A percentile compares a stretch with the other conserved stretches of the same genome.
Conservation (phyloP, 768 basidiomycete species). For the Lactarius trivialis region DNA sequence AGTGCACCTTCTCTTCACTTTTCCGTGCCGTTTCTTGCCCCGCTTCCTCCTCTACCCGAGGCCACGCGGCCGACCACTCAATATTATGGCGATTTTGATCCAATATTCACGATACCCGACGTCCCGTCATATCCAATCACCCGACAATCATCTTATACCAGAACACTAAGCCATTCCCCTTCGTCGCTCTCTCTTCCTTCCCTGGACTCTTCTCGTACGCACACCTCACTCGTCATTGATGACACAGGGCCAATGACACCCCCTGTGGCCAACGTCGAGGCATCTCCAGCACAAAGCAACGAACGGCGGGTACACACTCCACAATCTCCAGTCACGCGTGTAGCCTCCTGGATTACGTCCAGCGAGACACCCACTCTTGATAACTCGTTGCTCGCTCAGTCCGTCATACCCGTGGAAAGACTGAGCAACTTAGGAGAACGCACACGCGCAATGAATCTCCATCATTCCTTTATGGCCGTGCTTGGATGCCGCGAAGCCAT, state of each 20-base stretch:
- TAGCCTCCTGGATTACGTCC: constrained; percentile 14
- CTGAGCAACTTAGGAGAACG: constrained; percentile 46
- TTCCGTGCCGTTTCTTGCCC: constrained; percentile 21
- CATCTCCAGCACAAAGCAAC: not conserved
- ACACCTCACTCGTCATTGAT: constrained; percentile 1
- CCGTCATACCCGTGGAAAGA: constrained; percentile 16
- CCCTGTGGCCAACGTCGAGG: constrained; percentile 1
- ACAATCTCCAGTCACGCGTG: constrained; percentile 7
- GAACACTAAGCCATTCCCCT: constrained; percentile 5
- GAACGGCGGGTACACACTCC: not conserved
- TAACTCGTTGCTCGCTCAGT: constrained; percentile 17
- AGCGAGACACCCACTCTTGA: constrained; percentile 21
- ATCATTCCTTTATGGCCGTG: constrained; percentile 54
- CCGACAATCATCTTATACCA: constrained; percentile 14
- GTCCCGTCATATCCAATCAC: constrained; percentile 19
- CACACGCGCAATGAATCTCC: constrained; percentile 65
- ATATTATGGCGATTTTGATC: constrained; percentile 5
- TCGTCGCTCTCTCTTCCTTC: constrained; percentile 18
- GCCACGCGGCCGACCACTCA: constrained; percentile 15
- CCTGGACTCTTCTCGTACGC: constrained; percentile 4
- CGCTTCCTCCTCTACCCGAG: constrained; percentile 22
- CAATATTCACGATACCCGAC: constrained; percentile 13
- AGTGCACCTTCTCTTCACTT: constrained; percentile 22
- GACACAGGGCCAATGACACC: constrained; percentile 11
- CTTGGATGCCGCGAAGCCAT: constrained; percentile 66